These are phyloP conservation scores for Fistulina hepatica DNA, from an alignment of 1,284 basidiomycete species.

Conservation along the genomic window DNA sequence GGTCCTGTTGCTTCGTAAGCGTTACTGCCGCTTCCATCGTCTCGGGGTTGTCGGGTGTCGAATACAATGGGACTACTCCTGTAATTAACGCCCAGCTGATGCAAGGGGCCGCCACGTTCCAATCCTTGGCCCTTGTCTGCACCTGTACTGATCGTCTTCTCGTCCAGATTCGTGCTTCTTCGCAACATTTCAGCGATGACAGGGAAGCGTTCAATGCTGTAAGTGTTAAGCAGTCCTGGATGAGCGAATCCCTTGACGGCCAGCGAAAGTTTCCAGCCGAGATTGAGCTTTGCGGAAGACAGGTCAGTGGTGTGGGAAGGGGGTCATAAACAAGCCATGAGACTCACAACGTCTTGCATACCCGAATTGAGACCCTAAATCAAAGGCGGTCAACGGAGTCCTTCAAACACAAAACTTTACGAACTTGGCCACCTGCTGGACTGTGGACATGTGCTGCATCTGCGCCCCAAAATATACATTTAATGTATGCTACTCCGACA, in stretches of 20 bases:
- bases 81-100: conserved; percentile 36
- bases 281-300: conserved; percentile 7
- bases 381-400: too few species aligned
- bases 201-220: conserved; percentile 8
- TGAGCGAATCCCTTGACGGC: conserved; percentile 3
- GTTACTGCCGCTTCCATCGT: background rate
- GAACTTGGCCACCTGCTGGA: background rate
- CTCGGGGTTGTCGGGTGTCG: conserved; percentile 20
- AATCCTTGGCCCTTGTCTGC: conserved; percentile 6
- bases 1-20: background rate
- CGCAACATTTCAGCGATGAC: conserved; percentile 10
- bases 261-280: conserved; percentile 9
- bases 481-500: background rate
- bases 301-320: background rate
- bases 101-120: conserved; percentile 20
- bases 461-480: background rate
- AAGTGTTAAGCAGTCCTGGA: conserved; percentile 4
- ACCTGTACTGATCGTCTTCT: background rate
- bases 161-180: conserved; percentile 4
- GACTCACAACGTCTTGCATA: background rate
- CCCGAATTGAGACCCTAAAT: background rate
- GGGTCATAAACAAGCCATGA: background rate
- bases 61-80: conserved; percentile 35
- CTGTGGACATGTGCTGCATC: background rate
- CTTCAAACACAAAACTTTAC: too few species aligned